Evolutionary conservation across 2,329 filamentous ascomycete genomes (phyloP).

Genomic region (Monosporascus sp.): DNA sequence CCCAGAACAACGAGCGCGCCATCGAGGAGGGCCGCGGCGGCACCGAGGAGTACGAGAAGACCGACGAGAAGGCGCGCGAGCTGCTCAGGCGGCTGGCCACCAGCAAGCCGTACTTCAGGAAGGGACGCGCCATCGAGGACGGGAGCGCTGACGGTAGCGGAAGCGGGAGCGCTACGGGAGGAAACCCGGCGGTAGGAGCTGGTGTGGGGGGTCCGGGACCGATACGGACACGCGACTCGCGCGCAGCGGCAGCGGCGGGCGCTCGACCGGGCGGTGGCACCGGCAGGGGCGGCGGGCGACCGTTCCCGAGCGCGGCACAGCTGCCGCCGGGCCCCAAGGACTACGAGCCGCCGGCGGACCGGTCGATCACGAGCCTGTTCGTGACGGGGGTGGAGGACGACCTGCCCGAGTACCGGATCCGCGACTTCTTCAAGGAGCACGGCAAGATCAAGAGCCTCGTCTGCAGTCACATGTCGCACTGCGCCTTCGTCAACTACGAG

Average conservation of each 20-base stretch:
- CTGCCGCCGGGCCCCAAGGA: slow-evolving; percentile 79
- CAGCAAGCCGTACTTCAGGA: slow-evolving; percentile 93
- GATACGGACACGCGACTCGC: slow-evolving; percentile 67
- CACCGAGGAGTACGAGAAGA: slow-evolving; percentile 90
- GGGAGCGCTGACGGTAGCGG: slow-evolving; percentile 33
- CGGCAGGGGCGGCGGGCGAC: slow-evolving; percentile 45
- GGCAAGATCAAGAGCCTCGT: slow-evolving; percentile 89
- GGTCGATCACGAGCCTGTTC: slow-evolving; percentile 87
- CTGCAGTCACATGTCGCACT: slow-evolving; percentile 95
- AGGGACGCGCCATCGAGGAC: slow-evolving; percentile 70
- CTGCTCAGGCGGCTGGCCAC: slow-evolving; percentile 77
- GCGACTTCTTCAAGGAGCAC: slow-evolving; percentile 82
- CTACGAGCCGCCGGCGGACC: slow-evolving; percentile 77
- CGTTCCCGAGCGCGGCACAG: slow-evolving; percentile 66
- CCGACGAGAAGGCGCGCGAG: slow-evolving; percentile 92
- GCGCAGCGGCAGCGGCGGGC: slow-evolving; percentile 45
- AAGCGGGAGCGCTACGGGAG: slow-evolving; percentile 33
- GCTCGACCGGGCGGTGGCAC: slow-evolving; percentile 33
- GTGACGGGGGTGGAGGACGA: slow-evolving; percentile 95
- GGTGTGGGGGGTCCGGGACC: slow-evolving; percentile 64
- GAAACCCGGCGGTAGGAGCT: slow-evolving; percentile 47
- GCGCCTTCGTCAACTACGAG: slow-evolving; percentile 93
- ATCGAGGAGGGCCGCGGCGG: slow-evolving; percentile 86
- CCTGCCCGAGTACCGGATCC: slow-evolving; percentile 83
- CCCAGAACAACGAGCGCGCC: slow-evolving; percentile 92